Base-by-base conservation (phyloP, 768 basidiomycete species). In the Paxillus involutus region DNA sequence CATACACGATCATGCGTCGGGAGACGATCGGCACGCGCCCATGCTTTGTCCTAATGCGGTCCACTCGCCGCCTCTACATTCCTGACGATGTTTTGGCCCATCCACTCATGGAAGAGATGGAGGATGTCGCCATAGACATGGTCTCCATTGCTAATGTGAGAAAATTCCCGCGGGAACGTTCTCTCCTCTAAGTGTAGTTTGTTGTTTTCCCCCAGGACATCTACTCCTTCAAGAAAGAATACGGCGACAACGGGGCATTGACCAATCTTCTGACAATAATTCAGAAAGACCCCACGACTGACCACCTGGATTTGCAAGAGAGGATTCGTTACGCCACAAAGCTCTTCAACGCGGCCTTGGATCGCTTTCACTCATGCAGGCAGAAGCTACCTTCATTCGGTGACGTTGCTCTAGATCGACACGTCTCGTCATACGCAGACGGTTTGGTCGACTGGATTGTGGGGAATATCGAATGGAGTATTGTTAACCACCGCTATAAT, bases 171-270 rank as follows among this genome's bases (percentile, higher is more conserved):
- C 47, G 30, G 9, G 14, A 2, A 13, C 12, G 13, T 5, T 30
- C 1, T 9, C 45, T 17, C 33, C 13, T 10, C 21, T 51, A 49
- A 44, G n/a, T 26, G 39, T 35, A 37, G 36, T n/a, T 17, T 9
- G n/a, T n/a, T n/a, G n/a, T 13, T 21, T 37, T 29, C 21, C 21
- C 33, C 12, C 29, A 69, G 68, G 64, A 66, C 14, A 63, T 69
- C 40, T 65, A 66, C 40, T 69, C 67, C 13, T 68, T 64, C 56
- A 68, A 68, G 54, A 68, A 68, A 51, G 67, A 69, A 43, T 51
- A 44, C 16, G 59, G 57, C 17, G 64, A 69, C 13, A 65, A 68
- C 17, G 67, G 67, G 1, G 67, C 65, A 10, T 35, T 62, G 48
- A 69, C 66, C 46, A 68, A 68, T 26, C 56, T 68, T 47, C 37